Evolutionary conservation across 179 eudicot genomes (phyloP), one percentile per base, ranked within the genome.

Genomic region (Silene noctiflora): DNA sequence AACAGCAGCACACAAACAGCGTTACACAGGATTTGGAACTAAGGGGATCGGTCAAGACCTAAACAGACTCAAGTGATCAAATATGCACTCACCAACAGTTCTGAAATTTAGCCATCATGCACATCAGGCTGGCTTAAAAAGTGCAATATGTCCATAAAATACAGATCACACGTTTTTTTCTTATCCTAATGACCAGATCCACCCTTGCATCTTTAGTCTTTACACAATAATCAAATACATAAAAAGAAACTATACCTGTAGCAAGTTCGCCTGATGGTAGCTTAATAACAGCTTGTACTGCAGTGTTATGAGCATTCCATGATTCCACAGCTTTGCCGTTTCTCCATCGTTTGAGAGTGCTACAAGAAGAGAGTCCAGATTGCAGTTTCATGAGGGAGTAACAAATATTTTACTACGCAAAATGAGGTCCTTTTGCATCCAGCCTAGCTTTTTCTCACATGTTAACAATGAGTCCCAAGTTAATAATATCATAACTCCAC

Each of bases 261-360:
- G 88, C 89, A 84, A 96, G 88, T 84, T 93, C 98, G 46, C 98
- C 98, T 27, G 98, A 87, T 8, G 94, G 87, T 60, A 96, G 85
- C 77, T 81, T 91, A 65, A 88, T 81, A 71, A 96, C 86, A 62
- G 96, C 93, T 81, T 96, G 99, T 48, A 96, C 86, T 42, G 97
- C 87, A 74, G 92, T 78, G 55, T 79, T 88, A 84, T 96, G 99
- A 79, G 91, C 96, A 83, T 96, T 90, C 95, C 88, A 86, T 35
- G 85, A 86, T 51, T 90, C 98, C 78, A 88, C 81, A 69, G 75
- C 77, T 80, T 90, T 89, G 53, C 92, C 94, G 63, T 87, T 84
- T 82, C 87, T 93, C 99, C 99, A 96, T 70, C 97, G 80, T 80
- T 87, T 88, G 75, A 96, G 48, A 71, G 98, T 91, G 83, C 99